Evolutionary conservation across 2,329 filamentous ascomycete species (phyloP), one percentile per base, ranked within the genome.

Genomic region (Fusarium mundagurra): DNA sequence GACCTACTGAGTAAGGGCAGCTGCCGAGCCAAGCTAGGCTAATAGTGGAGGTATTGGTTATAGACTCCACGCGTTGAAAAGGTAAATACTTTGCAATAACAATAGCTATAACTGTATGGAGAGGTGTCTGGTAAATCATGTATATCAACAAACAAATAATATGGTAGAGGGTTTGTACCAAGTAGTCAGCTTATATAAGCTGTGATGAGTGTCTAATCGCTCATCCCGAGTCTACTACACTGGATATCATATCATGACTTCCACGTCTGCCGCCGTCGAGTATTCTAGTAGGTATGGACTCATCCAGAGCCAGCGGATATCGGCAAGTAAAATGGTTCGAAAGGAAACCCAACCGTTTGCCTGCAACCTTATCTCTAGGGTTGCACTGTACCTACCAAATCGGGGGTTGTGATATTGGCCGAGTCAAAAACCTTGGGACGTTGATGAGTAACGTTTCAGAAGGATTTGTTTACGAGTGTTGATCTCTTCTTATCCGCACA

Each of bases 1-100:
- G 74, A 76, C 74, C 74, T 76, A 75, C 69, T 62, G 67, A 41
- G 34, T 34, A 74, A 48, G 54, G 74, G 74, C 69, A 73, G 73
- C 58, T 75, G 69, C 72, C 66, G 69, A 50, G 55, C 38, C 68
- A 57, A 57, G 59, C 66, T 75, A 75, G 62, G 69, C 64, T 72
- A 66, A 66, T 66, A 75, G 72, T 73, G 68, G 72, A 74, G 60
- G 72, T 45, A 43, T 61, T 58, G 36, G 34, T 22, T 60, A 31
- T n/a, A 43, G 53, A 43, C 51, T 55, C 51, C 34, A 55, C 51
- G 34, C 34, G 34, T 54, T 54, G 34, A 38, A 54, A 36, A 29
- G 24, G 51, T 39, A 12, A 55, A 41, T 54, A 39, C 34, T n/a
- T 29, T 9, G 51, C 34, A 39, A 38, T 29, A 29, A 38, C 39